phyloP scores from a whole-genome alignment of 345 rosid genomes.

The Cardiospermum halicacabum region DNA sequence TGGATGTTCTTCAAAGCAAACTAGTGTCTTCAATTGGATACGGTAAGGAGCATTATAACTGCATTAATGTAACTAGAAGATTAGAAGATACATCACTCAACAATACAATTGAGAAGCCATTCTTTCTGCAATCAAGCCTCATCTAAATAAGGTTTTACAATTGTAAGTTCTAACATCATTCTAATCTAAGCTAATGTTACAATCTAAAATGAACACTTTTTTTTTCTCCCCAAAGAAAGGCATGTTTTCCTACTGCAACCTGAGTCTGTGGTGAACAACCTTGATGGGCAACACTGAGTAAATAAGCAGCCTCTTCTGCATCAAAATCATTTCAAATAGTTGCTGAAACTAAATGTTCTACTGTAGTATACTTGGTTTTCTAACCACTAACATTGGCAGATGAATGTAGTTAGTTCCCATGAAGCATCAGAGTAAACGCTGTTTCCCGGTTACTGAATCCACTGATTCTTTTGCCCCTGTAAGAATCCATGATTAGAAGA shows the following conservation, averaged over 20 bases:
- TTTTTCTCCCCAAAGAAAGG: not conserved
- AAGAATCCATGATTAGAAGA: slow-evolving; percentile 3
- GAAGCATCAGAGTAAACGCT: slow-evolving; percentile 49
- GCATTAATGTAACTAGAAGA: not conserved
- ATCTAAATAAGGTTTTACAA: not conserved
- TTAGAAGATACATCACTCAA: not conserved
- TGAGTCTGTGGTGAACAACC: not conserved
- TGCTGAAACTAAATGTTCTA: not conserved
- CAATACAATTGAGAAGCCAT: not conserved
- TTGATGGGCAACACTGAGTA: not conserved
- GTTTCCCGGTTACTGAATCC: slow-evolving; percentile 69
- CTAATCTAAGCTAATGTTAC: slow-evolving; percentile 1
- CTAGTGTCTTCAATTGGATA: not conserved
- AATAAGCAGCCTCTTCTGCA: not conserved
- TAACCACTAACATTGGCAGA: not conserved
- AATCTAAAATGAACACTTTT: not conserved
- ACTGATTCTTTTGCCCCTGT: slow-evolving; percentile 67
- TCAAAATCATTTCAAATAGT: not conserved
- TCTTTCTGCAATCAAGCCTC: not conserved
- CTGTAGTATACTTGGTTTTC: not conserved
- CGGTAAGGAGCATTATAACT: not conserved
- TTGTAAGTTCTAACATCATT: not conserved
- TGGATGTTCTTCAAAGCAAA: not conserved
- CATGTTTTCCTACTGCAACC: not conserved
- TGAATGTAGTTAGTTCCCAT: not conserved